phyloP scores from a whole-genome alignment of 2,329 filamentous ascomycete species.

The Colletotrichum horii region DNA sequence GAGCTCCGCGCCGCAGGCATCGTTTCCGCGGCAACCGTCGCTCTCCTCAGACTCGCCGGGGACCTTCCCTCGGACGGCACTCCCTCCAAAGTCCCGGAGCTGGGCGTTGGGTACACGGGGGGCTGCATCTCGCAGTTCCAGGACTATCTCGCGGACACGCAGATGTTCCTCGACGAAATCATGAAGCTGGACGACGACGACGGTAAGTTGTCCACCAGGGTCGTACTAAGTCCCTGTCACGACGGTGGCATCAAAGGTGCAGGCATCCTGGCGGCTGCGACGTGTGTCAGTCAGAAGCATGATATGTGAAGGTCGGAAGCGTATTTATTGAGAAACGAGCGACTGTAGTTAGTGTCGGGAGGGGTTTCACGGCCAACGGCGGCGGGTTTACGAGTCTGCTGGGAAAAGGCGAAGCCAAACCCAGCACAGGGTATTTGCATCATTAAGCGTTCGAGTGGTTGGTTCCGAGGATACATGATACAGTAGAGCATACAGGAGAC shows the following conservation, averaged over 20 bases:
- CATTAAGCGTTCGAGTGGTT: background rate
- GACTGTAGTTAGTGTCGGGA: background rate
- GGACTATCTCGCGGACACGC: constrained; percentile 73
- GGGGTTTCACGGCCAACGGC: no score
- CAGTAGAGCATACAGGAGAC: background rate
- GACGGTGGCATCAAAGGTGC: constrained; percentile 68
- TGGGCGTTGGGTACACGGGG: constrained; percentile 81
- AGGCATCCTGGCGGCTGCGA: constrained; percentile 61
- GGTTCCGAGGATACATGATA: background rate
- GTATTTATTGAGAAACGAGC: background rate
- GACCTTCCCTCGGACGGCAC: constrained; percentile 56
- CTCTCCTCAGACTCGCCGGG: constrained; percentile 70
- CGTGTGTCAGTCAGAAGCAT: constrained; percentile 33
- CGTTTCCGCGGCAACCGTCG: constrained; percentile 74
- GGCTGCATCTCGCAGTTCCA: constrained; percentile 83
- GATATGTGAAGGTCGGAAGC: background rate
- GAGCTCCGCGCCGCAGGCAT: constrained; percentile 76
- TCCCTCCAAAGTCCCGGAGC: constrained; percentile 43
- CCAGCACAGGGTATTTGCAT: background rate
- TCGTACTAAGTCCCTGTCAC: constrained; percentile 61
- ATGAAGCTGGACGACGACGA: constrained; percentile 47
- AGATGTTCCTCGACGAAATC: constrained; percentile 67
- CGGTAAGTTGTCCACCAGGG: constrained; percentile 37
- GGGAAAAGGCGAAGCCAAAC: no score
- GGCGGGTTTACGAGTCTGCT: no score